Conservation (phyloP, 441 rosid genomes). For the Sinapis alba region DNA sequence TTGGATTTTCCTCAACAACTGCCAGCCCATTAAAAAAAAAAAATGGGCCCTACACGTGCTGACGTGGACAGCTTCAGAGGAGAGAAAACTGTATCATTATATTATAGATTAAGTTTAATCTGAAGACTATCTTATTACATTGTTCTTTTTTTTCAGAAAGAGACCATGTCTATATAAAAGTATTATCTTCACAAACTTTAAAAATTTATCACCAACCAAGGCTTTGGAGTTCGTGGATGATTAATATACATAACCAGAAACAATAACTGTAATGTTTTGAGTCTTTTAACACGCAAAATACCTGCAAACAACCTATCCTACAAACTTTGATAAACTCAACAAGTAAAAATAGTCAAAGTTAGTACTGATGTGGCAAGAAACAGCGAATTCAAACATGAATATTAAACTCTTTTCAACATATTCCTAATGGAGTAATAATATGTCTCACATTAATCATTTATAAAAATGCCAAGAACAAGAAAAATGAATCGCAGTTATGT, state of each 20-base stretch:
- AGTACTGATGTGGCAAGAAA: neutral
- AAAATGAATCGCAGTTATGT: constrained; percentile 6
- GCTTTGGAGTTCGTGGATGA: constrained; percentile 19
- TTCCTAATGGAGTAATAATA: neutral
- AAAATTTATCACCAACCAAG: neutral
- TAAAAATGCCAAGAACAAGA: neutral
- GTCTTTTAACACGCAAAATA: neutral
- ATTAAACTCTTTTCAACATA: neutral
- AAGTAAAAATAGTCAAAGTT: neutral
- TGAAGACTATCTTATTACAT: no score
- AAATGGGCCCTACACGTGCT: no score
- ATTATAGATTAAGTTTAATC: no score
- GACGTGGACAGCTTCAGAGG: no score
- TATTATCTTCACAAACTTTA: neutral
- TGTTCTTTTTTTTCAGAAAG: no score
- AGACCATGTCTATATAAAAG: no score
- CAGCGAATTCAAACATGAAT: constrained; percentile 4
- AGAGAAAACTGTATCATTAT: no score
- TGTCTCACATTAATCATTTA: constrained; percentile 7
- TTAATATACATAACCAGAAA: constrained; percentile 2
- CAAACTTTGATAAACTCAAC: neutral
- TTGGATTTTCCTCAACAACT: no score
- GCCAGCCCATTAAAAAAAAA: no score
- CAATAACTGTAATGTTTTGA: constrained; percentile 14
- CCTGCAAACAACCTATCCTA: neutral